A percentile compares a stretch with the other conserved stretches of the same genome.
phyloP scores from a whole-genome alignment of 2,329 filamentous ascomycete species.

The Neurospora crassa region DNA sequence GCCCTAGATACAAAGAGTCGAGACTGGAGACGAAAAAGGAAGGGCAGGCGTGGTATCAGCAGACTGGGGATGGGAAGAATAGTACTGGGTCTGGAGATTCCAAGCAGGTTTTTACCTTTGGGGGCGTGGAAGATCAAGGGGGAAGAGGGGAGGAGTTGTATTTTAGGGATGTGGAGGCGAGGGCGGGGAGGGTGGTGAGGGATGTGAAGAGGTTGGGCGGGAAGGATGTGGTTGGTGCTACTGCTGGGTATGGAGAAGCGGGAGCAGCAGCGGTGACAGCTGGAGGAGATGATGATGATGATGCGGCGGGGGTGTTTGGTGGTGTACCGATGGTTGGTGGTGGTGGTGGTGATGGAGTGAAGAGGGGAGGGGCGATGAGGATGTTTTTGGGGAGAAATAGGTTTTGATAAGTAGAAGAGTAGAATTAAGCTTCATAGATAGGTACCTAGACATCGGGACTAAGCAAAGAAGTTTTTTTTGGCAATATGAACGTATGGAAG shows the following conservation, averaged over 20 bases:
- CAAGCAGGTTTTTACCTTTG: slow-evolving; percentile 46
- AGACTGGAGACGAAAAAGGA: slow-evolving; percentile 42
- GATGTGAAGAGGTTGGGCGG: slow-evolving; percentile 35
- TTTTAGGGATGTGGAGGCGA: slow-evolving; percentile 42
- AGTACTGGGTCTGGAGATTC: slow-evolving; percentile 46
- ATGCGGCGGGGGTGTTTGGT: slow-evolving; percentile 7
- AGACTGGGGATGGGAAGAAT: slow-evolving; percentile 32
- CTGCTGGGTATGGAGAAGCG: background rate
- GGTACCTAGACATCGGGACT: too few species aligned
- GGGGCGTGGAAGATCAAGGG: slow-evolving; percentile 26
- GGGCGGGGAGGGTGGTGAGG: slow-evolving; percentile 41
- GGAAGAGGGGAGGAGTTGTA: slow-evolving; percentile 38
- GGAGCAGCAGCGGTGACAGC: too few species aligned
- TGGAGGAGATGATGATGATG: background rate
- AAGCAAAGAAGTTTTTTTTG: background rate
- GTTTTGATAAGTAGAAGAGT: background rate
- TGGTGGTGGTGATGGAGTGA: background rate
- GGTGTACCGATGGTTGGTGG: background rate
- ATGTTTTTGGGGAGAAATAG: slow-evolving; percentile 16
- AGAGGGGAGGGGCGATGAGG: slow-evolving; percentile 11
- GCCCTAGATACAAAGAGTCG: slow-evolving; percentile 23
- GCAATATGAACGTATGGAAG: background rate
- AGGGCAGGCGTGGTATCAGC: slow-evolving; percentile 47
- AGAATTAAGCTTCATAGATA: background rate
- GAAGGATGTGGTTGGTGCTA: background rate